Evolutionary conservation across 2,329 filamentous ascomycete genomes (phyloP).

Genomic region (Verticillium klebahnii): DNA sequence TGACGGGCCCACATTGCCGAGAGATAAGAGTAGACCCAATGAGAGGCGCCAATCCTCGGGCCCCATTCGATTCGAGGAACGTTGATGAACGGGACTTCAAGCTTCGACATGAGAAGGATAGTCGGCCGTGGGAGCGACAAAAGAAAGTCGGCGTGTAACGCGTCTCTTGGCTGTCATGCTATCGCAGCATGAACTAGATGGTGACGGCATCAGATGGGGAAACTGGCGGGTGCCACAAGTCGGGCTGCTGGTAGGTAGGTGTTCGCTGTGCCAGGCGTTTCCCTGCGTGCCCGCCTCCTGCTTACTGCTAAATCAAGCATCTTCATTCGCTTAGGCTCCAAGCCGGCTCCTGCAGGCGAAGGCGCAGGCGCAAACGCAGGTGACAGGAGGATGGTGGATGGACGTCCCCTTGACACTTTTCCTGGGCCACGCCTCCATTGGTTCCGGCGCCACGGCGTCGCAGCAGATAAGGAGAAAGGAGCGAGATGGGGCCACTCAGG

Average conservation of each 20-base stretch:
- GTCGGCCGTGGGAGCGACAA: neutral
- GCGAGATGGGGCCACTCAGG: neutral
- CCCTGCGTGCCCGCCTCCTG: too few relatives aligned
- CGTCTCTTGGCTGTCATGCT: too few relatives aligned
- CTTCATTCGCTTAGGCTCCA: neutral
- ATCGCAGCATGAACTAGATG: too few relatives aligned
- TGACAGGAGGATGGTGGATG: neutral
- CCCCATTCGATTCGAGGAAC: neutral
- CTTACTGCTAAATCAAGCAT: neutral
- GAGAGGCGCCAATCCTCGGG: neutral
- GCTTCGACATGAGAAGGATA: neutral
- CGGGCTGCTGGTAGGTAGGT: too few relatives aligned
- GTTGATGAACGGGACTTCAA: neutral
- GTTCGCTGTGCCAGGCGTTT: too few relatives aligned
- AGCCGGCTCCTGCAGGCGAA: neutral
- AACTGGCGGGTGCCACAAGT: too few relatives aligned
- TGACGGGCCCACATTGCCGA: constrained; percentile 2
- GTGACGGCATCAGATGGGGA: too few relatives aligned
- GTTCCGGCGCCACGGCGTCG: neutral
- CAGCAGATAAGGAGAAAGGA: neutral
- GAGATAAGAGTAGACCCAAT: constrained; percentile 12
- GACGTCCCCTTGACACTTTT: neutral
- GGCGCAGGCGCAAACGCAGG: neutral
- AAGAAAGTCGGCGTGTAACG: too few relatives aligned
- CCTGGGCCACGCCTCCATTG: neutral